Evolutionary conservation across 1,139 yeast genomes (phyloP).

Genomic region (Meyerozyma sp.): DNA sequence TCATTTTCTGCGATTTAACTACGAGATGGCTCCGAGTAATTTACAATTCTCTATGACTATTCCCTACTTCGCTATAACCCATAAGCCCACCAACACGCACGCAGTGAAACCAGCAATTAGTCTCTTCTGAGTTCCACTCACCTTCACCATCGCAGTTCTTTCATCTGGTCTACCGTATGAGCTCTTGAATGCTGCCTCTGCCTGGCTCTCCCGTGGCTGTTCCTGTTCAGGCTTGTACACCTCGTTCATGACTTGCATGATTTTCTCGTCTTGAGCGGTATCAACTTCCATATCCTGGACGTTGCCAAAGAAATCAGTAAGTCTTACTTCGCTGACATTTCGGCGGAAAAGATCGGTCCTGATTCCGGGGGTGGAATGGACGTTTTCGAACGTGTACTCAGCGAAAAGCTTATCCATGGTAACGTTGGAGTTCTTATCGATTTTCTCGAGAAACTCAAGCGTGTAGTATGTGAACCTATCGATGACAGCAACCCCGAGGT

Average conservation of each 20-base stretch:
- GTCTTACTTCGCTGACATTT: constrained; percentile 60
- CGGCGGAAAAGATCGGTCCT: constrained; percentile 73
- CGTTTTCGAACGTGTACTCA: constrained; percentile 75
- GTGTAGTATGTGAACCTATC: constrained; percentile 94
- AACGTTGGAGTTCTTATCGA: constrained; percentile 65
- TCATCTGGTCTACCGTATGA: not conserved
- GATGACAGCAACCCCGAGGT: constrained; percentile 95
- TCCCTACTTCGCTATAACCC: constrained; percentile 11
- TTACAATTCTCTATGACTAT: no score
- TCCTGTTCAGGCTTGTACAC: constrained; percentile 13
- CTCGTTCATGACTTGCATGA: constrained; percentile 5
- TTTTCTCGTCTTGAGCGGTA: constrained; percentile 2
- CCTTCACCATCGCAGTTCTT: not conserved
- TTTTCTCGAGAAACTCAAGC: constrained; percentile 78
- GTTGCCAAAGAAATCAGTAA: constrained; percentile 94
- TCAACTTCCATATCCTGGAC: constrained; percentile 80
- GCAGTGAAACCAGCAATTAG: constrained; percentile 13
- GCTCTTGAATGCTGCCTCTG: not conserved
- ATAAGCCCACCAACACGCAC: constrained; percentile 15
- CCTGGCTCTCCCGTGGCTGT: not conserved
- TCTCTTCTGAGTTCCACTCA: constrained; percentile 8
- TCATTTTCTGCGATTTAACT: no score
- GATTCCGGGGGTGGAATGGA: constrained; percentile 91
- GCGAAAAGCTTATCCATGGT: constrained; percentile 82
- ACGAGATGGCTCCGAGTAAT: no score